Evolutionary conservation across 192 early-diverging fungal species (phyloP).

Genomic region (Dissophora globulifera): DNA sequence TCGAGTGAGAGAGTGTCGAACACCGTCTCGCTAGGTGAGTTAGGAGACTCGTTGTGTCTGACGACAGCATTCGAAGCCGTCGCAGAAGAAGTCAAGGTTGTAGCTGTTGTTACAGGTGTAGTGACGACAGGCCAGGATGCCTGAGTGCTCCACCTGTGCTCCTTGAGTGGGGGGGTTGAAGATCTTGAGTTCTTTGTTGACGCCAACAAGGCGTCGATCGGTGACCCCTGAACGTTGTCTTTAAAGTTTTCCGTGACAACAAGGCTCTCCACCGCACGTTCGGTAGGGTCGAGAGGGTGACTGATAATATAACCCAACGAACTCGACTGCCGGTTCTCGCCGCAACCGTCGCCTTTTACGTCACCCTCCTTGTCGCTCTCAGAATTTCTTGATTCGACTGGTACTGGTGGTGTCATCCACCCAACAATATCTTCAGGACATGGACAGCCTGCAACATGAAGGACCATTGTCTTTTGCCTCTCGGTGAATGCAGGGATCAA

Average conservation of each 20-base stretch:
- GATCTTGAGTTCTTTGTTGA: background rate
- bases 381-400: background rate
- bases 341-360: no score
- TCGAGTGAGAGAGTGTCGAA: no score
- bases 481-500: slow-evolving; percentile 80
- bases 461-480: slow-evolving; percentile 73
- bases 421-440: slow-evolving; percentile 53
- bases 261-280: slow-evolving; percentile 13
- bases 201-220: no score
- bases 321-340: no score
- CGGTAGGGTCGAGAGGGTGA: no score
- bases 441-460: slow-evolving; percentile 50
- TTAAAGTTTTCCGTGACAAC: background rate
- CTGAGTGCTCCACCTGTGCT: background rate
- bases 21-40: no score
- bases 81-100: background rate
- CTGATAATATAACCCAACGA: no score
- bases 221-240: background rate
- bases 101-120: background rate
- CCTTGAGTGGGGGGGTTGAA: background rate
- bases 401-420: slow-evolving; percentile 33
- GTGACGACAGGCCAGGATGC: slow-evolving; percentile 7
- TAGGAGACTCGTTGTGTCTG: no score
- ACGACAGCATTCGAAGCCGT: no score
- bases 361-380: no score